Conservation (phyloP, 108 stramenopile species). For the Cyclotella kingstonii region DNA sequence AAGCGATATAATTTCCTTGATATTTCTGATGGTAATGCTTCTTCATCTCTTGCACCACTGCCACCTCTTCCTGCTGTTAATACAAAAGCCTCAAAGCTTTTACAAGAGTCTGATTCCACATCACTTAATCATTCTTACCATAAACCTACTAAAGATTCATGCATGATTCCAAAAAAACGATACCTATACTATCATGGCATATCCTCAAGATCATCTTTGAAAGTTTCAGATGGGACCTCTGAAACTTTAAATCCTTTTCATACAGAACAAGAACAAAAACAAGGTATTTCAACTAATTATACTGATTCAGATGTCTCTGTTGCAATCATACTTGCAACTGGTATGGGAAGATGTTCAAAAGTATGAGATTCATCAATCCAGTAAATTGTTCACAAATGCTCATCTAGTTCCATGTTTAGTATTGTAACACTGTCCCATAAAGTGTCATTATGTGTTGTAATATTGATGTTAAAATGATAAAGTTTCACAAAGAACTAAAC, state of each 20-base stretch:
- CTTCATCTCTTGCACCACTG: no score
- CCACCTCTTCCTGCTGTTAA: no score
- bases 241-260: constrained; percentile 3
- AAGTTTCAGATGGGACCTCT: constrained; percentile 25
- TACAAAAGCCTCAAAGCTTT: neutral
- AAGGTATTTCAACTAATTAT: neutral
- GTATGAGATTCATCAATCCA: no score
- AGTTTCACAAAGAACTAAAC: no score
- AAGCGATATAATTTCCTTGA: no score
- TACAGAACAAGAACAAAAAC: neutral
- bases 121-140: neutral
- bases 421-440: no score
- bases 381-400: no score
- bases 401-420: no score
- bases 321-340: constrained; percentile 44
- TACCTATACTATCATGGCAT: no score
- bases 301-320: constrained; percentile 41
- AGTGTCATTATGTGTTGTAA: no score
- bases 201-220: constrained; percentile 8
- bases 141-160: neutral
- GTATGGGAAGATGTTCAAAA: constrained; percentile 33
- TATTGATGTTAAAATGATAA: no score
- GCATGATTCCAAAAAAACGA: constrained; percentile 25
- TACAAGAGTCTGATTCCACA: neutral
- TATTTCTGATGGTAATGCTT: no score